Evolutionary conservation across 768 basidiomycete species (phyloP).

Genomic region (Suillus tomentosus): DNA sequence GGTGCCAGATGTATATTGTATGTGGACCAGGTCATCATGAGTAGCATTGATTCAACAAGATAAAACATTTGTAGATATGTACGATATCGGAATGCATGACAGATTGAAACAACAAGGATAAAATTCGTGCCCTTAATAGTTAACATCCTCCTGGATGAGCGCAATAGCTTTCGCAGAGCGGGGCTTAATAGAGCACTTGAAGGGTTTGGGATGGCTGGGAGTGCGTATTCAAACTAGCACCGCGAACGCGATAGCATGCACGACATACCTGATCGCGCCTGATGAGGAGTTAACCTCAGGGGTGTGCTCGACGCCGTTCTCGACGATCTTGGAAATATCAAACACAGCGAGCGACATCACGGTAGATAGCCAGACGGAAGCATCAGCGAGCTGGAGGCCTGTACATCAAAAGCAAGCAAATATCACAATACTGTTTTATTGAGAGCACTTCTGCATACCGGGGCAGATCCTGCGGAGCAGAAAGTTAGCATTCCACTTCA

Average conservation of each 20-base stretch:
- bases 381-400: conserved; percentile 48
- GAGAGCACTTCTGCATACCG: conserved; percentile 19
- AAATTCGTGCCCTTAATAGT: conserved; percentile 4
- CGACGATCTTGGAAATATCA: conserved; percentile 39
- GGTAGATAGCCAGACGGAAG: conserved; percentile 41
- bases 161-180: conserved; percentile 51
- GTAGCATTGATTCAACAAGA: background rate
- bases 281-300: conserved; percentile 53
- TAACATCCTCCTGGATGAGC: conserved; percentile 45
- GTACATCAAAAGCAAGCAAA: conserved; percentile 21
- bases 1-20: background rate
- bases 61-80: background rate
- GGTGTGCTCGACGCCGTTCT: conserved; percentile 42
- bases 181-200: conserved; percentile 54
- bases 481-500: conserved; percentile 12
- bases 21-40: background rate
- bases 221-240: background rate
- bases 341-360: conserved; percentile 45
- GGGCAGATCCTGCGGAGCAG: conserved; percentile 29
- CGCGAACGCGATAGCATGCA: background rate
- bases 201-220: conserved; percentile 19
- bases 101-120: background rate
- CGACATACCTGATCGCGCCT: conserved; percentile 53
- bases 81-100: background rate
- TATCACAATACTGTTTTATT: conserved; percentile 20